These are phyloP conservation scores for Arachis hypogaea DNA, from an alignment of 306 rosid species.

Conservation along the genomic window DNA sequence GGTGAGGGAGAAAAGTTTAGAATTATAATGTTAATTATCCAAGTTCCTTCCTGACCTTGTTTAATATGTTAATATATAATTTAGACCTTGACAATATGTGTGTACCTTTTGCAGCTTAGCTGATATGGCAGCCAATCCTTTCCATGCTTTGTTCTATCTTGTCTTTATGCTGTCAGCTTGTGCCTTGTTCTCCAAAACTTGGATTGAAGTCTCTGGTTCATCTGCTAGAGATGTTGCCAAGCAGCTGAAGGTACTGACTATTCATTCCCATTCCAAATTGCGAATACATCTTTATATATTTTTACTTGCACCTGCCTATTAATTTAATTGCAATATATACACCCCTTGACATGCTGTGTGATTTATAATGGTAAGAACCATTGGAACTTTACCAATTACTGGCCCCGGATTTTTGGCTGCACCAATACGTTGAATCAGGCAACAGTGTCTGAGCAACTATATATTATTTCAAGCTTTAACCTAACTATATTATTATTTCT, in stretches of 20 bases:
- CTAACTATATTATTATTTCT: background rate
- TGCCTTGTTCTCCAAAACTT: constrained; percentile 90
- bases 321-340: background rate
- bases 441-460: constrained; percentile 20
- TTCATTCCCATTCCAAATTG: background rate
- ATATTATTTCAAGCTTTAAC: background rate
- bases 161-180: constrained; percentile 92
- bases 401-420: too few species aligned
- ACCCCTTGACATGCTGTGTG: constrained; percentile 8
- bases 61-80: background rate
- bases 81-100: constrained; percentile 18
- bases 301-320: background rate
- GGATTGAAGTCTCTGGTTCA: constrained; percentile 99
- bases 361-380: background rate
- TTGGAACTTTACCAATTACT: background rate
- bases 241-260: constrained; percentile 75
- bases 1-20: constrained; percentile 51
- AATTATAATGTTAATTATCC: background rate
- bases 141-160: constrained; percentile 86
- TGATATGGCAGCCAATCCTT: constrained; percentile 97
- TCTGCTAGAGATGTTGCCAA: constrained; percentile 96
- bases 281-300: background rate
- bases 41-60: background rate
- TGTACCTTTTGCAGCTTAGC: constrained; percentile 70
- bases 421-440: background rate